Evolutionary conservation across 164 flowering plant species (phyloP).

Genomic region (Stephania cephalantha): DNA sequence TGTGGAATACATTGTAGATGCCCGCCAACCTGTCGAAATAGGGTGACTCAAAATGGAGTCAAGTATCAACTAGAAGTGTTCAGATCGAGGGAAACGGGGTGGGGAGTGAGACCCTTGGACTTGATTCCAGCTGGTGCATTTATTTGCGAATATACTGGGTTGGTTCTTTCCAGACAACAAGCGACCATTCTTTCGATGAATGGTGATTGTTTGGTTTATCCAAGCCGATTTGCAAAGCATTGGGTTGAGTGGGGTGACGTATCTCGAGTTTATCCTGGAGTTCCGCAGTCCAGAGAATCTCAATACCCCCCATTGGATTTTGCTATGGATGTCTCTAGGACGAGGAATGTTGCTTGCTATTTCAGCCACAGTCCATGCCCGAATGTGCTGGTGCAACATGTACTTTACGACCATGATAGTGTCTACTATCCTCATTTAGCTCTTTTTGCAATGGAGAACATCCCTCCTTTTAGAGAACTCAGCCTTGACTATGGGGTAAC

Average conservation of each 20-base stretch:
- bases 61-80: slow-evolving; percentile 59
- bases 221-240: slow-evolving; percentile 52
- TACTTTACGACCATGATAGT: slow-evolving; percentile 65
- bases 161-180: slow-evolving; percentile 60
- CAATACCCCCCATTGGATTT: slow-evolving; percentile 65
- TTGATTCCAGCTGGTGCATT: slow-evolving; percentile 70
- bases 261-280: slow-evolving; percentile 50
- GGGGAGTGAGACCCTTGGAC: slow-evolving; percentile 84
- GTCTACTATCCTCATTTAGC: slow-evolving; percentile 71
- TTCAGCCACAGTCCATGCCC: slow-evolving; percentile 76
- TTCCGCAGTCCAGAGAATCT: slow-evolving; percentile 43
- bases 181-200: slow-evolving; percentile 60
- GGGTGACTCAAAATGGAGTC: slow-evolving; percentile 64
- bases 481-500: slow-evolving; percentile 84
- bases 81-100: slow-evolving; percentile 66
- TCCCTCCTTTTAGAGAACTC: slow-evolving; percentile 86
- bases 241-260: slow-evolving; percentile 93
- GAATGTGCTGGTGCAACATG: slow-evolving; percentile 80
- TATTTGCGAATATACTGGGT: slow-evolving; percentile 74
- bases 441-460: slow-evolving; percentile 89
- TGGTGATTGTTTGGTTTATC: slow-evolving; percentile 72
- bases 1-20: slow-evolving; percentile 72
- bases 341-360: slow-evolving; percentile 88
- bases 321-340: slow-evolving; percentile 81
- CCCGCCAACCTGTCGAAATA: slow-evolving; percentile 58